Conservation (phyloP, 129 eudicot genomes). For the Calendula officinalis region DNA sequence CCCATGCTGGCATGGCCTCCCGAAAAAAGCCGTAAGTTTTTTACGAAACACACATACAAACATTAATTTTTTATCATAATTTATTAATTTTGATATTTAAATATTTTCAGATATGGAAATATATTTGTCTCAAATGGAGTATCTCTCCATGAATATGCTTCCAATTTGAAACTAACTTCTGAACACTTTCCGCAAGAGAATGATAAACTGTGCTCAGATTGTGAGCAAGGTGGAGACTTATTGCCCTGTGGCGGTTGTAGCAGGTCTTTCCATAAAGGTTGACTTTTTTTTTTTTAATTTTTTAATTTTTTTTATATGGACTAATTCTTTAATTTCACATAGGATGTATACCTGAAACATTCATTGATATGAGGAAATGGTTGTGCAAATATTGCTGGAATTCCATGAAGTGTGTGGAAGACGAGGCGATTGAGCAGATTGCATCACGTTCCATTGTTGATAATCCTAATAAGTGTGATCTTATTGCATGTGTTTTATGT, state of each 20-base stretch:
- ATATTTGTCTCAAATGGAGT: conserved; percentile 77
- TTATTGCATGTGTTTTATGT: conserved; percentile 70
- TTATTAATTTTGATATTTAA: not conserved
- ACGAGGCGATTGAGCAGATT: conserved; percentile 56
- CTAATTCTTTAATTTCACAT: not conserved
- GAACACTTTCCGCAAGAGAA: conserved; percentile 34
- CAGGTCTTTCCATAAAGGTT: conserved; percentile 80
- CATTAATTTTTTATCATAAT: not conserved
- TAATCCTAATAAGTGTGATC: conserved; percentile 39
- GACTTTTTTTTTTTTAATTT: conserved; percentile 20
- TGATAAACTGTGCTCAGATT: conserved; percentile 65
- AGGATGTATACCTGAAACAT: not conserved
- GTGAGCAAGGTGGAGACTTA: conserved; percentile 66
- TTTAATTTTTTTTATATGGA: not conserved
- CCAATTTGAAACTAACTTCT: conserved; percentile 44
- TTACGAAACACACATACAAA: too few species aligned
- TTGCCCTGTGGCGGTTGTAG: conserved; percentile 77
- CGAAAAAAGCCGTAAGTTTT: conserved; percentile 80
- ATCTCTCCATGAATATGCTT: conserved; percentile 74
- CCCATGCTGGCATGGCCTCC: conserved; percentile 83
- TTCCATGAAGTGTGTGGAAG: conserved; percentile 41
- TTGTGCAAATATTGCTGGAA: conserved; percentile 44
- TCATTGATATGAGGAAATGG: conserved; percentile 28
- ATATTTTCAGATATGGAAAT: conserved; percentile 52
- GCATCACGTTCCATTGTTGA: conserved; percentile 56